Conservation (phyloP, 139 green algal genomes). For the Picochlorum sp. region DNA sequence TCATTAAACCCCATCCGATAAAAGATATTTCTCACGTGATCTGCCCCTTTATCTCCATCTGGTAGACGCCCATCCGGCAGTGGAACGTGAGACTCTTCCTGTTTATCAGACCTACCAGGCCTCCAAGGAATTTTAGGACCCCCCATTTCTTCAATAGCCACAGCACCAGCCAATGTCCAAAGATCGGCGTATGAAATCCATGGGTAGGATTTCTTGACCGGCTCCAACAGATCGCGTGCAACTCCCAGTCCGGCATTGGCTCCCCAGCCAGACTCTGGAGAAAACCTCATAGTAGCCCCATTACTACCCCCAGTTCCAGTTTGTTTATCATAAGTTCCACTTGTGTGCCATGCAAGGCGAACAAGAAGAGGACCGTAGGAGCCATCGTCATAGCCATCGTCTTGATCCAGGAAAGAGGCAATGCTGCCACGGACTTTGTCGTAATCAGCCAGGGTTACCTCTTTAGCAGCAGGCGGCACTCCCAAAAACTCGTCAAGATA, state of each 20-base stretch:
- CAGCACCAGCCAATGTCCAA: conserved; percentile 70
- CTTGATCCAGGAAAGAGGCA: conserved; percentile 45
- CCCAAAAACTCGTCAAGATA: conserved; percentile 26
- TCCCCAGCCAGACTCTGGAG: conserved; percentile 54
- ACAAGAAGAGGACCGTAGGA: conserved; percentile 62
- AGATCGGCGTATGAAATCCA: conserved; percentile 66
- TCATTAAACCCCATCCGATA: conserved; percentile 68
- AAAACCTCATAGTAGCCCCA: conserved; percentile 80
- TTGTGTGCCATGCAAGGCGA: conserved; percentile 5
- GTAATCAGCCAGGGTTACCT: conserved; percentile 52
- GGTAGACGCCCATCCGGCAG: conserved; percentile 70
- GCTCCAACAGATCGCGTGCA: conserved; percentile 71
- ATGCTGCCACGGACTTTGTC: conserved; percentile 53
- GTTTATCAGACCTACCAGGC: conserved; percentile 53
- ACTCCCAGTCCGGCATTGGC: conserved; percentile 74
- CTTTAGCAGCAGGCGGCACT: conserved; percentile 2
- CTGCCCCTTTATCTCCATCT: conserved; percentile 46
- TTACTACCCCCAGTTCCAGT: conserved; percentile 63
- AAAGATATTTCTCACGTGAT: conserved; percentile 79
- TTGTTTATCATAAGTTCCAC: conserved; percentile 72
- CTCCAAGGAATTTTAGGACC: conserved; percentile 66
- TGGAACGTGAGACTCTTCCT: conserved; percentile 23
- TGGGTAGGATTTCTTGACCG: conserved; percentile 61
- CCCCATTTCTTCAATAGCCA: conserved; percentile 69
- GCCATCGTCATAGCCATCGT: conserved; percentile 70